Evolutionary conservation across 352 stramenopile genomes (phyloP), one percentile per base, ranked within the genome.

Genomic region (Phytophthora macrochlamydospora): DNA sequence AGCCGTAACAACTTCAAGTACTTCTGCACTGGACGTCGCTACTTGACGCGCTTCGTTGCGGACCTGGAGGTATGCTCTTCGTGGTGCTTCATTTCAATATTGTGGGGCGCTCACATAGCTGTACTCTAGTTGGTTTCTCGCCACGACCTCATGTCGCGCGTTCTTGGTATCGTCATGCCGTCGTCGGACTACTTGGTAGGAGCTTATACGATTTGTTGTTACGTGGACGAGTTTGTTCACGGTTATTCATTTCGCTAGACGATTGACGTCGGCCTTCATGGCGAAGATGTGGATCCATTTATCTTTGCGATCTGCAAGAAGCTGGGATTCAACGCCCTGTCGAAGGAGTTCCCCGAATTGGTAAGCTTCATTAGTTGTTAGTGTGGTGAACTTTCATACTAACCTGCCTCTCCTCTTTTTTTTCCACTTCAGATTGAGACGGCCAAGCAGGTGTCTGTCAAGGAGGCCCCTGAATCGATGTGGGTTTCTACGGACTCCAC

Each of bases 1-100:
- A 87, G 76, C 59, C 79, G 76, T 61, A 85, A 67, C 73, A 92
- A 91, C 69, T 94, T 81, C 72, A 94, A 91, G 75, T 94, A 94
- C 71, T 94, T 91, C 52, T 94, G 85, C 76, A 92, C 85, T 1
- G 85, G 85, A 14, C 81, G 85, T 40, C 83, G 85, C 29, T 94
- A 91, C 60, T 89, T 87, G 67, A 87, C 81, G 48, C 83, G 83
- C 37, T 85, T 94, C 35, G 69, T 91, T 28, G 80, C 62, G 1
- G 80, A 91, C 54, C 38, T 94, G n/a, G 60, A 90, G 69, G 82
- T 91, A 59, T 28, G 51, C 40, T 14, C 8, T 43, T 13, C 9
- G 2, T 57, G n/a, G 6, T 45, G 43, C 8, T 40, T 13, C 24
- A 12, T 14, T 29, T 24, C 18, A 24, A 24, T 24, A 24, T 24